Evolutionary conservation across 2,329 filamentous ascomycete genomes (phyloP), one percentile per base, ranked within the genome.

Genomic region (Colletotrichum lini): DNA sequence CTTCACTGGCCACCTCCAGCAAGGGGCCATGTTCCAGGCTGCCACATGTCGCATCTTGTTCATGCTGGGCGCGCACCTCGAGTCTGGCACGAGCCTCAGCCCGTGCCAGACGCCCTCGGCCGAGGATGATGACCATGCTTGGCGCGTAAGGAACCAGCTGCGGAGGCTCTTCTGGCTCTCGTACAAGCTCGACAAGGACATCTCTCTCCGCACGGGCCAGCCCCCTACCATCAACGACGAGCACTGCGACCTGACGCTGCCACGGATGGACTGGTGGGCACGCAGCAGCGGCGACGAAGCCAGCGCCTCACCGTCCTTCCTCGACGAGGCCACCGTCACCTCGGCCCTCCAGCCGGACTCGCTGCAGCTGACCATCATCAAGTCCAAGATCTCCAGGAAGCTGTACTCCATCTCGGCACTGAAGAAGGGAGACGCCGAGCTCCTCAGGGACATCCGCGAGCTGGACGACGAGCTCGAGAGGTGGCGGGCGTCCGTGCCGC

Each of bases 181-280:
- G 72, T 90, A 88, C 67, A 81, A 80, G 2, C 77, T 88, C 12
- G 88, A 90, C 73, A 90, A 88, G 70, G 88, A 90, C n/a, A 80
- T 89, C 15, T 80, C 86, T 0, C 79, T 90, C 0, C 83, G 88
- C 4, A 87, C 84, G 0, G 86, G 87, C 0, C 86, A 88, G 58
- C 87, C 87, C 0, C 87, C 87, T 1, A 77, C 81, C 1, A 84
- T 89, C 23, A 76, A 79, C 4, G 86, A 88, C 62, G 84, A 86
- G 18, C 84, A 87, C 65, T 89, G 87, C 72, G 86, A 89, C 73
- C 78, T 89, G 16, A 84, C 84, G 0, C 77, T 89, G 3, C 86
- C 87, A 0, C 78, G 80, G 84, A 84, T 54, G 53, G 58, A 62
- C 5, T 71, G 62, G 62, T 71, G 62, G 67, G 67, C 42, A 10